Base-by-base conservation (phyloP, 1,284 basidiomycete genomes). In the Marasmius tenuissimus region DNA sequence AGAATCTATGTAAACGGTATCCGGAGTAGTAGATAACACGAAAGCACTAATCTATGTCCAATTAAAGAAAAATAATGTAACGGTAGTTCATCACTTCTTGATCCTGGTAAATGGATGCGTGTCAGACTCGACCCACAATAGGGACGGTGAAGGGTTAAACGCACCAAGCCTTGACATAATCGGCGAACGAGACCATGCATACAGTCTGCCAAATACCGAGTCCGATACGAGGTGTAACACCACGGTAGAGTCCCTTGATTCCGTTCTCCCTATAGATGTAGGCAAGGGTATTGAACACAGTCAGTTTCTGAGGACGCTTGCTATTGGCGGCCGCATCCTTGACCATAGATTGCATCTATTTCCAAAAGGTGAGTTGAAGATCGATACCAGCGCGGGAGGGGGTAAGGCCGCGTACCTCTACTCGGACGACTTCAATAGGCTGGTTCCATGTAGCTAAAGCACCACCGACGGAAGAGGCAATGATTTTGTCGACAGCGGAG, bases 381-480 rank as follows among this genome's bases (percentile, higher is more conserved):
- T 33, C 58, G n/a, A 57, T 48, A 14, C 22, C 16, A 50, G 5
- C 14, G 18, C 11, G 35, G 38, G 22, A 33, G 57, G 50, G 57
- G 38, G 33, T 38, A 34, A 39, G 35, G 40, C 22, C 27, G 70
- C 76, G 40, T 67, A 91, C 91, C 82, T 97, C 94, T 42, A 97
- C 94, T 62, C 95, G 91, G 66, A 97, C 85, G 66, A 97, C 95
- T 80, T 99, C 97, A 69, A 99, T 99, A 50, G 97, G 97, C 77
- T 99, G 97, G 77, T 99, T 99, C 97, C 97, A 99, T 53, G 96
- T 98, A 14, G 93, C 97, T 59, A 99, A 81, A 52, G 97, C 96
- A 76, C 97, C 97, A 72, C 93, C 97, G 66, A 98, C 85, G 0
- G 92, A 88, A n/a, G 94, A 95, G 20, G 96, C 86, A 38, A 92